Conservation (phyloP, 108 stramenopile species). For the Skeletonema potamos region DNA sequence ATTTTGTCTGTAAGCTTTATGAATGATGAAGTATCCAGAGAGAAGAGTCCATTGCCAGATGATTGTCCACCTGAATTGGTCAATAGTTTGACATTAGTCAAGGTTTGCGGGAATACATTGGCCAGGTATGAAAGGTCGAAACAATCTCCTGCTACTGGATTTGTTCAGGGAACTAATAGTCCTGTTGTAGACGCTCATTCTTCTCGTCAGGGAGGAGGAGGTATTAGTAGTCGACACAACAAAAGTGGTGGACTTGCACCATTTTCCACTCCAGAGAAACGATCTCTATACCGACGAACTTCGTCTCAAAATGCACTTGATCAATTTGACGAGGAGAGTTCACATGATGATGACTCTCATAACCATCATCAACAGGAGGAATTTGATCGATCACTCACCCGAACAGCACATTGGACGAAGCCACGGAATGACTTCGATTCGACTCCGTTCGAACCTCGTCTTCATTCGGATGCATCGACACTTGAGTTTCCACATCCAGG, state of each 20-base stretch:
- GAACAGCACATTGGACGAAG: slow-evolving; percentile 30
- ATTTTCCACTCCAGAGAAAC: background rate
- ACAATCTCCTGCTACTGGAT: background rate
- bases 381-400: slow-evolving; percentile 40
- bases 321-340: slow-evolving; percentile 13
- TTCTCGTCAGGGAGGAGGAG: background rate
- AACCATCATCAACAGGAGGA: slow-evolving; percentile 29
- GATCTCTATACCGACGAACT: background rate
- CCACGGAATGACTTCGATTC: slow-evolving; percentile 45
- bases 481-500: slow-evolving; percentile 43
- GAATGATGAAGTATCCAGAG: slow-evolving; percentile 47
- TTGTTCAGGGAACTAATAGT: background rate
- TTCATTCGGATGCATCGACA: slow-evolving; percentile 37
- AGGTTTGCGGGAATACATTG: slow-evolving; percentile 40
- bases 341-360: slow-evolving; percentile 7
- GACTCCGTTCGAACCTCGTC: slow-evolving; percentile 33
- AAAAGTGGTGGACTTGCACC: background rate
- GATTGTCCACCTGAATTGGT: slow-evolving; percentile 39
- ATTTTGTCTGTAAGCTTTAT: slow-evolving; percentile 37
- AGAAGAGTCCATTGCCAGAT: slow-evolving; percentile 33
- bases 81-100: slow-evolving; percentile 38
- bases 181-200: background rate
- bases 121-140: slow-evolving; percentile 24
- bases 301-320: background rate
- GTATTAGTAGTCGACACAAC: background rate